Evolutionary conservation across 2,329 filamentous ascomycete species (phyloP), one percentile per base, ranked within the genome.

Genomic region (Colletotrichum spaethianum): DNA sequence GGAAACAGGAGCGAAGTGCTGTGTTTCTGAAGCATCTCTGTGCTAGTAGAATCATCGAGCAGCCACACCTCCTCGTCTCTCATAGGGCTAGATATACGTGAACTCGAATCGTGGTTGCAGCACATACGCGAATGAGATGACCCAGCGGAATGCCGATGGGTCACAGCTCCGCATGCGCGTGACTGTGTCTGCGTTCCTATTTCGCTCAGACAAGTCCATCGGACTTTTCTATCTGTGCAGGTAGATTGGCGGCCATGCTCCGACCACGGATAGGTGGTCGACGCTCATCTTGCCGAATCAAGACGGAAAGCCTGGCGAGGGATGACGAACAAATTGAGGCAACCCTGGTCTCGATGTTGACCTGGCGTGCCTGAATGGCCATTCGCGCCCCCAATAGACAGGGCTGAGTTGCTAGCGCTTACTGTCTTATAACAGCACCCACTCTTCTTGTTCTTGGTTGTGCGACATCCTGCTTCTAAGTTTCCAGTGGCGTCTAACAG

Each of bases 401-500:
- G 57, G 69, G 64, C 69, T 68, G 64, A 72, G 57, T 12, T 59
- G 48, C 42, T 68, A 72, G 69, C 33, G 69, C 64, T 72, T 72
- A 72, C 57, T 23, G 6, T 44, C 23, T 62, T 46, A 23, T 71
- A 26, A 67, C 53, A 55, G 36, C 67, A 36, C 53, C 44, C 67
- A 52, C 44, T 14, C 42, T 48, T 59, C 16, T 42, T 52, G 42
- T n/a, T 12, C 63, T 44, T 42, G 20, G 42, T 36, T 26, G 23
- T 46, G 42, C 33, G 63, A 42, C 40, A 50, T 68, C 44, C 28
- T 52, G 69, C 28, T 68, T 42, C 57, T 57, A 50, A 31, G 7
- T 38, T 52, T 23, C 42, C n/a, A 28, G 42, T 68, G 26, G 50
- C 57, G 42, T 42, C 33, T 31, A n/a, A 38, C 2, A 3, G 5